Conservation (phyloP, 345 rosid genomes). For the Cardamine chenopodiifolia region DNA sequence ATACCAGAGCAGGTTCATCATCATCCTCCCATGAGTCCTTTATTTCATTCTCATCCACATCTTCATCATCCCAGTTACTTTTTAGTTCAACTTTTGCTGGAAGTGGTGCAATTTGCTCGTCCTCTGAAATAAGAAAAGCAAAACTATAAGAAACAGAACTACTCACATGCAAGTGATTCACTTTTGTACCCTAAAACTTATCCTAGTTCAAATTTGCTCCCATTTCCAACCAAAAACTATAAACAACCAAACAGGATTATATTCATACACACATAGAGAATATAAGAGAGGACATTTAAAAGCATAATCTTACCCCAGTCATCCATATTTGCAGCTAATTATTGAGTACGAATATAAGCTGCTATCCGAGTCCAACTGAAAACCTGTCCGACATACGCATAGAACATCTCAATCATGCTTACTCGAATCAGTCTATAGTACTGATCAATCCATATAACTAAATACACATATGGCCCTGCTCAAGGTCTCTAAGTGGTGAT, state of each 20-base stretch:
- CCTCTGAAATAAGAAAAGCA: conserved; percentile 50
- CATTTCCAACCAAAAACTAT: not conserved
- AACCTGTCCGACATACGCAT: conserved; percentile 6
- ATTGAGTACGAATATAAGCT: not conserved
- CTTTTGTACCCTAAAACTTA: not conserved
- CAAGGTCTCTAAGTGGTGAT: not conserved
- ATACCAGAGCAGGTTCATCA: conserved; percentile 78
- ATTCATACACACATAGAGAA: not conserved
- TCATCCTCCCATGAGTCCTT: conserved; percentile 99
- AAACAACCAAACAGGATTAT: not conserved
- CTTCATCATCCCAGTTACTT: conserved; percentile 93
- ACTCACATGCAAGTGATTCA: not conserved
- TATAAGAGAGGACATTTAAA: not conserved
- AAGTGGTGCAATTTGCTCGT: conserved; percentile 64
- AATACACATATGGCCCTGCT: not conserved
- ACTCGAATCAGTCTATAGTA: not conserved
- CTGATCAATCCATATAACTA: not conserved
- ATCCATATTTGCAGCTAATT: conserved; percentile 29
- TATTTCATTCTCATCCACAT: conserved; percentile 78
- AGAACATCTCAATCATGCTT: not conserved
- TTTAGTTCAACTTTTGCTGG: conserved; percentile 53
- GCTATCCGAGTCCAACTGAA: not conserved
- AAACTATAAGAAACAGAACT: conserved; percentile 12
- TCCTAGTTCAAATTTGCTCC: not conserved
- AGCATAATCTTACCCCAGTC: conserved; percentile 39